Evolutionary conservation across 2,329 filamentous ascomycete species (phyloP).

Genomic region (Escovopsis sp.): DNA sequence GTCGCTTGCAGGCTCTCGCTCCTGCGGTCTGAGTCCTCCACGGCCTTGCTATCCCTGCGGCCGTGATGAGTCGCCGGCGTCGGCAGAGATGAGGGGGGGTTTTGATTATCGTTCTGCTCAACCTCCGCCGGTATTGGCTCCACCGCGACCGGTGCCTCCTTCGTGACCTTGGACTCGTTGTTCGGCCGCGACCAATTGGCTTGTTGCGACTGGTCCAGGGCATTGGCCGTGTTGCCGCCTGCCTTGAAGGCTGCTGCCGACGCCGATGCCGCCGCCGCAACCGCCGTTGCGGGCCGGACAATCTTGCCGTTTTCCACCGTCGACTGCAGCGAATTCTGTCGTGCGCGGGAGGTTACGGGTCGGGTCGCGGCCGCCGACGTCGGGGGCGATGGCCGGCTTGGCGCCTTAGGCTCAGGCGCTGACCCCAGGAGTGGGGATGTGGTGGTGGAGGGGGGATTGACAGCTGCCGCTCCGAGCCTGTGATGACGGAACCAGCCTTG

Average conservation of each 20-base stretch:
- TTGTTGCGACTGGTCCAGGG: conserved; percentile 22
- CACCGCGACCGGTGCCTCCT: conserved; percentile 27
- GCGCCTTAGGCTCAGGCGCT: conserved; percentile 46
- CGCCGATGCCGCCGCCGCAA: conserved; percentile 21
- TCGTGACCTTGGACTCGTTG: conserved; percentile 33
- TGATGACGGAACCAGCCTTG: too few species aligned
- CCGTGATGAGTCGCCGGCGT: conserved; percentile 15
- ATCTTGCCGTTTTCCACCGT: conserved; percentile 36
- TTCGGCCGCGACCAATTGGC: conserved; percentile 16
- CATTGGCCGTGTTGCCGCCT: conserved; percentile 32
- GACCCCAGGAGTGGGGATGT: conserved; percentile 60
- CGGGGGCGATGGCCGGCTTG: conserved; percentile 44
- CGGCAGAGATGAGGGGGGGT: conserved; percentile 8
- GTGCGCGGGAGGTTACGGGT: conserved; percentile 53
- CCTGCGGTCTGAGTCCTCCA: conserved; percentile 22
- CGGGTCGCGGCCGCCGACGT: conserved; percentile 33
- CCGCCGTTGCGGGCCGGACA: conserved; percentile 41
- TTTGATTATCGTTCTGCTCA: conserved; percentile 18
- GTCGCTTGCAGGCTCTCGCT: conserved; percentile 30
- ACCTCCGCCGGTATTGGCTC: conserved; percentile 14
- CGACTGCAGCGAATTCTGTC: conserved; percentile 60
- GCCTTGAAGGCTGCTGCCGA: conserved; percentile 48
- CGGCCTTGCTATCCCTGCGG: conserved; percentile 29
- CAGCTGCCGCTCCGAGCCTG: conserved; percentile 15
- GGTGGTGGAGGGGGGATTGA: conserved; percentile 54